Base-by-base conservation (phyloP, 495 filamentous ascomycete genomes). In the Paragyromitra xinjiangensis region DNA sequence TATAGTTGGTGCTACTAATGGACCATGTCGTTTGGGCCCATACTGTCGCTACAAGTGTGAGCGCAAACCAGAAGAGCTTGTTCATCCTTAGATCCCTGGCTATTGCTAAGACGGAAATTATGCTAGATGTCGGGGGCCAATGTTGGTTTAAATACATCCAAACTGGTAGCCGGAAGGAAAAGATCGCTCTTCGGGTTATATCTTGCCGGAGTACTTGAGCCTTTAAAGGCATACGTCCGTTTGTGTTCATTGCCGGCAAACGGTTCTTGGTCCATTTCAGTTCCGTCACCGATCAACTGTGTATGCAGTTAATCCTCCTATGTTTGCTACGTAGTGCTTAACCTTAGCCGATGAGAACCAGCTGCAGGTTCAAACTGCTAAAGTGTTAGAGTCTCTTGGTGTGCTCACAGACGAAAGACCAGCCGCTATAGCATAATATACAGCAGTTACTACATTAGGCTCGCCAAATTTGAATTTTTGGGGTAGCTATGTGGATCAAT, bases 1-100 rank as follows among this genome's bases (percentile, higher is more conserved):
- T 78, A 74, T 78, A 78, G 16, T 63, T 73, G 8, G 61, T 77
- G 24, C 24, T 73, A 24, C 75, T 78, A 50, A 78, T 56, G 9
- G 69, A 69, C 75, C 75, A 78, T 78, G 59, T 11, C 0, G 69
- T 74, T 22, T 78, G 75, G 11, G 75, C 70, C 16, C 26, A 56
- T 34, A 51, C 75, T 22, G 70, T 26, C 40, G 65, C 73, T 24
- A 44, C 16, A 65, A 71, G 71, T 48, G 73, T 59, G 48, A 72
- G 40, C 59, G 69, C 45, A 34, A 50, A 51, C 68, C 67, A 76
- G 64, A 76, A 59, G 9, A 76, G 34, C 50, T 40, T 59, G 40
- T 48, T 76, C 73, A 76, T 76, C 67, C 58, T 59, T n/a, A 39
- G 11, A 19, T 26, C 24, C 58, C 73, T 42, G 29, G 26, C 58